These are phyloP conservation scores for Botrytis elliptica DNA, from an alignment of 2,329 filamentous ascomycete species.

Conservation along the genomic window DNA sequence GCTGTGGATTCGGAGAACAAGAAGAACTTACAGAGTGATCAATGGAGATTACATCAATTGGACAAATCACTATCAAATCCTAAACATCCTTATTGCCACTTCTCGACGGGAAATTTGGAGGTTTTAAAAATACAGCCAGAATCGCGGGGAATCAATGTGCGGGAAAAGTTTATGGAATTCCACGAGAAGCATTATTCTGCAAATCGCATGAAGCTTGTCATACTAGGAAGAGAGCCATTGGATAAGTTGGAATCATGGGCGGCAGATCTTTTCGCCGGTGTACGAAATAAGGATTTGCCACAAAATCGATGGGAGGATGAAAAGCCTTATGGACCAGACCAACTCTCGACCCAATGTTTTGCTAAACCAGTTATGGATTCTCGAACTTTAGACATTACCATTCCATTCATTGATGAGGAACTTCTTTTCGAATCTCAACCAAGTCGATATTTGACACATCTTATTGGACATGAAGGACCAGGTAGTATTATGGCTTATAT, in stretches of 20 bases:
- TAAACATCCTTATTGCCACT: constrained; percentile 69
- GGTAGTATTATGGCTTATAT: constrained; percentile 71
- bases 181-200: constrained; percentile 72
- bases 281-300: constrained; percentile 65
- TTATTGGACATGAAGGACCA: constrained; percentile 73
- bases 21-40: constrained; percentile 74
- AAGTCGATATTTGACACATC: constrained; percentile 67
- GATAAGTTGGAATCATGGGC: constrained; percentile 69
- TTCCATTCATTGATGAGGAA: constrained; percentile 69
- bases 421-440: constrained; percentile 65
- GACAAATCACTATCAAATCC: constrained; percentile 69
- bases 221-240: constrained; percentile 64
- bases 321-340: constrained; percentile 56
- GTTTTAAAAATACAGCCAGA: constrained; percentile 68
- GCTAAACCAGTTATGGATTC: constrained; percentile 73
- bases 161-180: constrained; percentile 71
- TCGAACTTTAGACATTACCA: constrained; percentile 63
- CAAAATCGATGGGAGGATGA: constrained; percentile 66
- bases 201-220: constrained; percentile 72
- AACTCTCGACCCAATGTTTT: constrained; percentile 65
- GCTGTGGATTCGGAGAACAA: constrained; percentile 79
- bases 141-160: constrained; percentile 64
- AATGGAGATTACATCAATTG: constrained; percentile 69
- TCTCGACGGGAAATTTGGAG: constrained; percentile 70
- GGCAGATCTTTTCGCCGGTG: constrained; percentile 64